Conservation (phyloP, 345 rosid genomes). For the Populus euphratica region DNA sequence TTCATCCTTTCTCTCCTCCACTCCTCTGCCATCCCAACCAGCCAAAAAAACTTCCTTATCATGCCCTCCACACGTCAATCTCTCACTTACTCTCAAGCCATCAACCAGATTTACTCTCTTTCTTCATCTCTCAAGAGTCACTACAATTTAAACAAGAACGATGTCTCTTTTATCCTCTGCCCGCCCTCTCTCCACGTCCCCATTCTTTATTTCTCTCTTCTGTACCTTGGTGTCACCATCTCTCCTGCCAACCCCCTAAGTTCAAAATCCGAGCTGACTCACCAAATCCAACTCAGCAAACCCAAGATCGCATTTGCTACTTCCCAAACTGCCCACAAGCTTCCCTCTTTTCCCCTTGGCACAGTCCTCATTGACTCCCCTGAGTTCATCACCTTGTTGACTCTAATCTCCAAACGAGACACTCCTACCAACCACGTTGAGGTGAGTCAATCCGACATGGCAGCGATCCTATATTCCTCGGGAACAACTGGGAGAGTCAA, state of each 20-base stretch:
- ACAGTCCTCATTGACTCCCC: slow-evolving; percentile 67
- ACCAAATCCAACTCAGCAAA: slow-evolving; percentile 46
- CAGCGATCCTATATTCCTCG: slow-evolving; percentile 70
- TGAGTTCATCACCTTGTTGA: slow-evolving; percentile 51
- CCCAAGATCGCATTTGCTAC: slow-evolving; percentile 75
- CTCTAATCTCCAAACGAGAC: slow-evolving; percentile 7
- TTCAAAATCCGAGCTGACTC: slow-evolving; percentile 55
- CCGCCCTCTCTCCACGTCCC: slow-evolving; percentile 63
- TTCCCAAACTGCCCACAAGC: slow-evolving; percentile 37
- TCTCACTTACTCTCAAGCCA: slow-evolving; percentile 46
- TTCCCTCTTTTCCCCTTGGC: slow-evolving; percentile 38
- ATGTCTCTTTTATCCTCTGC: slow-evolving; percentile 62
- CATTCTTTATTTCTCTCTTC: slow-evolving; percentile 59
- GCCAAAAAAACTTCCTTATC: slow-evolving; percentile 30
- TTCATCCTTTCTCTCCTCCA: slow-evolving; percentile 48
- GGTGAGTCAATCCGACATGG: slow-evolving; percentile 60
- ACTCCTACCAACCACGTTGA: neutral
- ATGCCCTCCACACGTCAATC: slow-evolving; percentile 35
- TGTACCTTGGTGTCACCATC: slow-evolving; percentile 67
- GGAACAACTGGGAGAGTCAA: slow-evolving; percentile 80
- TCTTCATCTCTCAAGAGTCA: slow-evolving; percentile 36
- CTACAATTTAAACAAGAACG: slow-evolving; percentile 39
- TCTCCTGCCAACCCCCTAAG: slow-evolving; percentile 74
- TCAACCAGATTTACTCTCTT: slow-evolving; percentile 42
- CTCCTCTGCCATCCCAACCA: slow-evolving; percentile 15